phyloP scores from a whole-genome alignment of 331 rosid species.

The Malus hybrid region DNA sequence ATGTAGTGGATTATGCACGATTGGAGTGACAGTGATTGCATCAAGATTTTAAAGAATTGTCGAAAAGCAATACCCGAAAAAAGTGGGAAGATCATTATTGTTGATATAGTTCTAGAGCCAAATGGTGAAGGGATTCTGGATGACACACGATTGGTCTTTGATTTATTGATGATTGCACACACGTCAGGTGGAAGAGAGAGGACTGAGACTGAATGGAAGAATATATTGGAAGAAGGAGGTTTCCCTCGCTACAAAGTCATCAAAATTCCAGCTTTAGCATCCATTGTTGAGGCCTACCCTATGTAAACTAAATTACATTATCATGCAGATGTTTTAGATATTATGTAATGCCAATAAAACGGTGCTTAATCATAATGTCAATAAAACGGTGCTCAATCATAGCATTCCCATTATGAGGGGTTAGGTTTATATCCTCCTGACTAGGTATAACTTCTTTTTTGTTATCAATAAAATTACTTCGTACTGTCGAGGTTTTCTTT shows the following conservation, averaged over 20 bases:
- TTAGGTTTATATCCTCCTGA: no score
- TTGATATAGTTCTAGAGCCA: neutral
- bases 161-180: slow-evolving; percentile 41
- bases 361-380: no score
- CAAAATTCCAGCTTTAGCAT: slow-evolving; percentile 33
- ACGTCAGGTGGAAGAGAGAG: slow-evolving; percentile 47
- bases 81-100: slow-evolving; percentile 18
- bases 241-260: slow-evolving; percentile 42
- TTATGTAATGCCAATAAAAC: no score
- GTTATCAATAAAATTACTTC: no score
- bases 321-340: no score
- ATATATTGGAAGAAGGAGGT: slow-evolving; percentile 32
- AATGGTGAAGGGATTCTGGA: slow-evolving; percentile 15
- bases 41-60: slow-evolving; percentile 22
- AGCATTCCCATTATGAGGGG: no score
- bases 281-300: slow-evolving; percentile 45
- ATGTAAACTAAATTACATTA: no score
- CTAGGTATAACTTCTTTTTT: no score
- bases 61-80: slow-evolving; percentile 18
- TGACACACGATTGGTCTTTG: slow-evolving; percentile 26
- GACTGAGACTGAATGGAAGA: slow-evolving; percentile 38
- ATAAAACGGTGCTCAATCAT: no score
- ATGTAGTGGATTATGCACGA: slow-evolving; percentile 24
- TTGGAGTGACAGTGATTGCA: slow-evolving; percentile 23
- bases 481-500: no score